Evolutionary conservation across 2,329 filamentous ascomycete genomes (phyloP), one percentile per base, ranked within the genome.

Genomic region (Talaromyces sp.): DNA sequence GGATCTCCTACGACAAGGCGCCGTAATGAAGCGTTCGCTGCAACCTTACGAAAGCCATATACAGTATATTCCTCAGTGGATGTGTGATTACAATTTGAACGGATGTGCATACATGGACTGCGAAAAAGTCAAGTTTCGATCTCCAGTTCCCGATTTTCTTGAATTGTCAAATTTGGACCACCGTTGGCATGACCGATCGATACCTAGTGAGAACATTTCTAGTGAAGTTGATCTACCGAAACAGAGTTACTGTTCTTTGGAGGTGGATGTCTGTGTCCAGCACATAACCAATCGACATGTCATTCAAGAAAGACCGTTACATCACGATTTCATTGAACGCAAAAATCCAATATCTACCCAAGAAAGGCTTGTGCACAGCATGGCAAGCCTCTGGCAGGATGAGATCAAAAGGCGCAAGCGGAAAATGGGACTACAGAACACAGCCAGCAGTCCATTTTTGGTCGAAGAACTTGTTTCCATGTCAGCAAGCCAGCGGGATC

Each of bases 81-180:
- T 99, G 94, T 89, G 88, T 65, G 95, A 99, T 73, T 99, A 95
- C 79, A 99, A 97, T 71, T 80, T 99, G 65, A 97, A 96, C 72
- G 95, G 95, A 7, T 99, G 94, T 71, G 88, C 86, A 59, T 95
- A 93, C 68, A 86, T 97, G 65, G 85, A 93, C 61, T 88, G 86
- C 55, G 80, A 80, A 10, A 89, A 85, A 64, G 85, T 87, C 1
- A 81, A 77, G 29, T 97, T 96, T 70, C 85, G 94, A 58, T 80
- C 81, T 2, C 92, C 92, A 0, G 79, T 97, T 1, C 92, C 92
- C 0, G 78, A 83, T 9, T 86, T 85, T 67, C 79, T 86, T n/a
- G 82, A 88, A 24, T 77, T 86, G n/a, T 81, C 83, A 60, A 80
- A 78, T 58, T 77, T 82, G 10, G 74, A 80, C 31, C 89, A 94